Evolutionary conservation across 2,329 filamentous ascomycete species (phyloP).

Genomic region (Orbilia brochopaga): DNA sequence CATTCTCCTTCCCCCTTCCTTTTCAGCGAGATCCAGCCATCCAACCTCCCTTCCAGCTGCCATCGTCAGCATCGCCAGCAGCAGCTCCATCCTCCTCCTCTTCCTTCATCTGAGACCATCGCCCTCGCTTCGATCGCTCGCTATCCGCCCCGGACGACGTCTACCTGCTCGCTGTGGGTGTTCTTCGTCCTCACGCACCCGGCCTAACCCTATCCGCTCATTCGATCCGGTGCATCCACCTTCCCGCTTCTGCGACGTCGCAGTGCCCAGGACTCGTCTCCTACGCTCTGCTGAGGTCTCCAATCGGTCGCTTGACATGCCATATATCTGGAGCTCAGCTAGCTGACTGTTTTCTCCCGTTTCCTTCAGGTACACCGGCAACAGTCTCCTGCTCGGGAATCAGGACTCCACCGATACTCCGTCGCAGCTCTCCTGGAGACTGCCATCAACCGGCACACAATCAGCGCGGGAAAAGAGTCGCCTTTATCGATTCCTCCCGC

Average conservation of each 20-base stretch:
- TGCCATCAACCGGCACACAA: background rate
- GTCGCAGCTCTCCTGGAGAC: slow-evolving; percentile 38
- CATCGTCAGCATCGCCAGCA: background rate
- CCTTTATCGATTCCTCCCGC: background rate
- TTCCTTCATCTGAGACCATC: background rate
- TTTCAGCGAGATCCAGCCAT: slow-evolving; percentile 1
- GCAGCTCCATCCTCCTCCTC: too few relatives aligned
- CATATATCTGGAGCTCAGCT: slow-evolving; percentile 39
- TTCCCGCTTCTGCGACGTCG: slow-evolving; percentile 41
- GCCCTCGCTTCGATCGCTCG: background rate
- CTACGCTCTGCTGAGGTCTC: slow-evolving; percentile 15
- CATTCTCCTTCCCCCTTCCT: slow-evolving; percentile 3
- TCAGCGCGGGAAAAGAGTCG: background rate
- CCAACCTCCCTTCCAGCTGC: slow-evolving; percentile 2
- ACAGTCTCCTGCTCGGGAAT: slow-evolving; percentile 44
- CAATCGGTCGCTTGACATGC: slow-evolving; percentile 15
- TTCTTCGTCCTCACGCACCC: slow-evolving; percentile 58
- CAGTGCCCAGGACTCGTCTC: slow-evolving; percentile 15
- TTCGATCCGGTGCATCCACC: slow-evolving; percentile 45
- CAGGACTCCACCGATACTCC: slow-evolving; percentile 12
- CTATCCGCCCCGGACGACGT: slow-evolving; percentile 11
- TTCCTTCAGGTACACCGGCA: slow-evolving; percentile 30
- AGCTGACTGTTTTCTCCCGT: slow-evolving; percentile 17
- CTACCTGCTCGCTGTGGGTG: slow-evolving; percentile 52
- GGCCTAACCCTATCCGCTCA: slow-evolving; percentile 50